phyloP scores from a whole-genome alignment of 202 grass and related monocot genomes.

The Saccharum hybrid region DNA sequence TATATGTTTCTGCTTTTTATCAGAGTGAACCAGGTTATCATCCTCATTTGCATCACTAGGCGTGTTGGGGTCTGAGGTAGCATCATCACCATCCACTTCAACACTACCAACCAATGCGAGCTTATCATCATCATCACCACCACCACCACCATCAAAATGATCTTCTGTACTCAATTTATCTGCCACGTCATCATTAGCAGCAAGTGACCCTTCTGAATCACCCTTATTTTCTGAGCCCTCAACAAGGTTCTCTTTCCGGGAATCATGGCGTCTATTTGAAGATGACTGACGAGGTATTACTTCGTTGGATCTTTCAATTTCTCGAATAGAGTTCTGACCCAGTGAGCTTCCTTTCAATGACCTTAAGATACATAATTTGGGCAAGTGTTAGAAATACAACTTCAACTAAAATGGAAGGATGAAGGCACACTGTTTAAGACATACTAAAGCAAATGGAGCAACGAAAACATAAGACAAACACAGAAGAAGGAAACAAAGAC shows the following conservation, averaged over 20 bases:
- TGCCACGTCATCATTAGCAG: constrained; percentile 50
- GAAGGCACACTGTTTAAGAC: constrained; percentile 31
- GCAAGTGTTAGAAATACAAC: constrained; percentile 36
- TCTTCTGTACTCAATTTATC: constrained; percentile 72
- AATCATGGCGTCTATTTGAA: constrained; percentile 48
- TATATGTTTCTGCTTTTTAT: constrained; percentile 59
- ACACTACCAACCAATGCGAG: constrained; percentile 65
- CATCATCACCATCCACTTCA: constrained; percentile 73
- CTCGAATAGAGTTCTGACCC: constrained; percentile 43
- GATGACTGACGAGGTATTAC: constrained; percentile 51
- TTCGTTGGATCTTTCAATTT: constrained; percentile 56
- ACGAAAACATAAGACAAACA: constrained; percentile 25
- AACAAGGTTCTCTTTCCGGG: constrained; percentile 53
- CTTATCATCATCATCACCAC: constrained; percentile 51
- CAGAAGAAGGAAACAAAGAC: not conserved
- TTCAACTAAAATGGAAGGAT: constrained; percentile 13
- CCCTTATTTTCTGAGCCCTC: constrained; percentile 68
- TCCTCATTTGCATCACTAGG: constrained; percentile 56
- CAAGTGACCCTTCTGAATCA: constrained; percentile 55
- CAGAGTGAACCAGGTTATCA: constrained; percentile 54
- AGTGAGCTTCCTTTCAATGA: constrained; percentile 55
- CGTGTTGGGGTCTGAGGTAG: constrained; percentile 61
- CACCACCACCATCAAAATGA: constrained; percentile 42
- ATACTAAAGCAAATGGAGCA: constrained; percentile 24
- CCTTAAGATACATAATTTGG: constrained; percentile 47